phyloP scores from a whole-genome alignment of 768 basidiomycete species.

The Calocera viscosa region DNA sequence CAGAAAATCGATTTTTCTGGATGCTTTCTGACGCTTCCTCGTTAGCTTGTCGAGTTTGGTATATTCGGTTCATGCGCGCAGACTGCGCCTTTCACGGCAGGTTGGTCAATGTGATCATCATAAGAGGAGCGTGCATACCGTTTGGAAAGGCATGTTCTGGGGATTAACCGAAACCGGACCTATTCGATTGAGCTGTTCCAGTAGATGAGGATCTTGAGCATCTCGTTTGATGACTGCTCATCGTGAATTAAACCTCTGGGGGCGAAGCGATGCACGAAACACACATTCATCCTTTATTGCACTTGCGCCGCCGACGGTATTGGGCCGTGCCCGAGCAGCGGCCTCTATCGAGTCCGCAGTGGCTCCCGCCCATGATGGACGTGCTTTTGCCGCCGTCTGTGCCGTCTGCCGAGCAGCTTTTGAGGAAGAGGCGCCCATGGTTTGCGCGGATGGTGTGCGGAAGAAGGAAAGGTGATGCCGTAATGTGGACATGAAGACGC shows the following conservation, averaged over 20 bases:
- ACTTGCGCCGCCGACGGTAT: constrained; percentile 8
- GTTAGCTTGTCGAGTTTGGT: constrained; percentile 11
- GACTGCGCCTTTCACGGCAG: constrained; percentile 6
- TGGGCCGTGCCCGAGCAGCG: background rate
- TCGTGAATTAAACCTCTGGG: background rate
- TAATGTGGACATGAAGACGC: background rate
- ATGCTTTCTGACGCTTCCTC: background rate
- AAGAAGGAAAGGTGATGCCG: background rate
- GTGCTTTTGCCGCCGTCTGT: background rate
- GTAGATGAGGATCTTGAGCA: constrained; percentile 15
- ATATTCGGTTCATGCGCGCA: constrained; percentile 18
- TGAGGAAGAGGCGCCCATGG: constrained; percentile 1
- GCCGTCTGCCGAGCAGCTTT: background rate
- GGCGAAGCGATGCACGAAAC: background rate
- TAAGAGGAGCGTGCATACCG: background rate
- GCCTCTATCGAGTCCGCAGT: background rate
- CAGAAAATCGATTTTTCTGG: constrained; percentile 12
- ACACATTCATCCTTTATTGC: constrained; percentile 11
- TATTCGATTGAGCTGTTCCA: constrained; percentile 13
- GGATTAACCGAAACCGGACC: constrained; percentile 8
- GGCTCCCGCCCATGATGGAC: background rate
- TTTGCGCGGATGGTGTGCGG: background rate
- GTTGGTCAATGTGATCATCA: background rate
- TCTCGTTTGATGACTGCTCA: constrained; percentile 14
- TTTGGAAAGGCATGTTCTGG: constrained; percentile 3